Percentiles rank a stretch among this genome's conserved stretches.
Evolutionary conservation across 2,329 filamentous ascomycete species (phyloP).

Genomic region (Tolypocladium cylindrosporum): DNA sequence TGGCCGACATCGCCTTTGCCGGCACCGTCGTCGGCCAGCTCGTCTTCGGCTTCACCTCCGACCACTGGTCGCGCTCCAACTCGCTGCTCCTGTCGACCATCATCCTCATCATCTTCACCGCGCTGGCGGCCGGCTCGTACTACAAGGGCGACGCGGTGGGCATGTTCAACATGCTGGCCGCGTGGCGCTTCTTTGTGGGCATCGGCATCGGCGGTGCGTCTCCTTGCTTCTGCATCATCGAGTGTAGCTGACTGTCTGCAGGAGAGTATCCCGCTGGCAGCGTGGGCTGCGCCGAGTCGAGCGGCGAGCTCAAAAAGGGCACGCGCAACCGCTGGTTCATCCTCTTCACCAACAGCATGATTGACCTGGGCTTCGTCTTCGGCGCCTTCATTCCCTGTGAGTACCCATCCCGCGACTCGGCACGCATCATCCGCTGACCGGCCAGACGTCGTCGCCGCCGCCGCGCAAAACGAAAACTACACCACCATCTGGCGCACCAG

Average conservation of each 20-base stretch:
- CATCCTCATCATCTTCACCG: conserved; percentile 78
- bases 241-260: conserved; percentile 5
- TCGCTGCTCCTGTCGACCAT: conserved; percentile 71
- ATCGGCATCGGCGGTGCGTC: conserved; percentile 63
- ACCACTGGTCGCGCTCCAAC: conserved; percentile 78
- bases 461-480: conserved; percentile 49
- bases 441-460: conserved; percentile 42
- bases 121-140: conserved; percentile 68
- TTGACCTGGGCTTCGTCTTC: conserved; percentile 74
- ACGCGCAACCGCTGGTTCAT: conserved; percentile 88
- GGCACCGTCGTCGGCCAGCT: conserved; percentile 79
- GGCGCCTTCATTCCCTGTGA: conserved; percentile 62
- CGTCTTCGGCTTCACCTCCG: conserved; percentile 69
- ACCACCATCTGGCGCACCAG: conserved; percentile 73
- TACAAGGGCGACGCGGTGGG: conserved; percentile 57
- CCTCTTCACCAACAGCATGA: conserved; percentile 81
- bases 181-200: conserved; percentile 74
- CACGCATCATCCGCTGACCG: not conserved
- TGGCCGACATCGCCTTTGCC: conserved; percentile 74
- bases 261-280: conserved; percentile 74
- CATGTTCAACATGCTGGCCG: conserved; percentile 66
- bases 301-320: conserved; percentile 69
- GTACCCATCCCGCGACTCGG: conserved; percentile 3
- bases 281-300: conserved; percentile 76
- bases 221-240: too few species aligned